Evolutionary conservation across 345 rosid genomes (phyloP), one percentile per base, ranked within the genome.

Genomic region (Brassica rapa): DNA sequence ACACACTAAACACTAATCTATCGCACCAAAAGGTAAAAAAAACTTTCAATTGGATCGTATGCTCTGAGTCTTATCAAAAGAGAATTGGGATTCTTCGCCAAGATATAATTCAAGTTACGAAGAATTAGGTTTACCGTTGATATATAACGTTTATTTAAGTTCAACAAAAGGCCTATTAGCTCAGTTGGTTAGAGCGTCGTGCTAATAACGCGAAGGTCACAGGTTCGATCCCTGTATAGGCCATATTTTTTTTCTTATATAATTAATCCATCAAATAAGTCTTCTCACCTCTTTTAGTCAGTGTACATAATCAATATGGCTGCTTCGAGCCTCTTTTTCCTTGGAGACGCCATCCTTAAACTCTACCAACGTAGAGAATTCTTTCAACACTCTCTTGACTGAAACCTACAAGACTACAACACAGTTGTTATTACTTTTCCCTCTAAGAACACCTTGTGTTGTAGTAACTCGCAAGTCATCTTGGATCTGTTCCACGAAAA

Each of bases 181-280:
- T 88, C 88, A 88, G 94, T 1, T 88, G 93, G 97, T 92, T 88
- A 90, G 89, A 90, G 92, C 89, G 94, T 90, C 89, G 90, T 90
- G 94, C 91, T 89, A 92, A 89, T 90, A 86, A 92, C 94, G 92
- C 93, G 89, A 89, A 88, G 92, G 93, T 89, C 88, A 87, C 84
- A 83, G 85, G 90, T 87, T 87, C 88, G 87, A 90, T 32, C 82
- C 86, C 88, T 87, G 89, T 85, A 90, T 90, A 82, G 91, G 90
- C 89, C 91, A 90, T 0, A 25, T 25, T 25, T 2, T 25, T 25
- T 25, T 25, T 25, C 3, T 25, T 25, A 19, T 19, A 1, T 0
- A 25, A 4, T 2, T 25, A 25, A 25, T 25, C 29, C 29, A 25
- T 25, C 29, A 25, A 25, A 25, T 25, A 25, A 25, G 29, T 25